These are phyloP conservation scores for Malassezia vespertilionis DNA, from an alignment of 1,284 basidiomycete species.

Conservation along the genomic window DNA sequence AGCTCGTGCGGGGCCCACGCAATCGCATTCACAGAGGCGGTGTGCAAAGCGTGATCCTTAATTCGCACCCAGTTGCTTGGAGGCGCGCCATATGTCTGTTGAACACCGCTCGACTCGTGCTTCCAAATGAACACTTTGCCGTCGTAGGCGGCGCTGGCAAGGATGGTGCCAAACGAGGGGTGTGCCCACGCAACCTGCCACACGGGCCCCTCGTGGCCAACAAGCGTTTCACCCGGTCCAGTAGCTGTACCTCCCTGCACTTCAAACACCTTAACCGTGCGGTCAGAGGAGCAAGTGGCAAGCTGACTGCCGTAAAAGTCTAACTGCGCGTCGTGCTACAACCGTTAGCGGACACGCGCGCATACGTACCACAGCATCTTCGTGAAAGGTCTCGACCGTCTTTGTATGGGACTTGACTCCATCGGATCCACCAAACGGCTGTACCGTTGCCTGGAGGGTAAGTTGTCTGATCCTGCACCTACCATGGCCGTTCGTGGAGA, in stretches of 20 bases:
- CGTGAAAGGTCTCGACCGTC: slow-evolving; percentile 43
- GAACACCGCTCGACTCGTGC: slow-evolving; percentile 51
- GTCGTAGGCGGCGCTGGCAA: slow-evolving; percentile 94
- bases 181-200: slow-evolving; percentile 99
- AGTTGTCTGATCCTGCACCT: neutral
- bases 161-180: slow-evolving; percentile 78
- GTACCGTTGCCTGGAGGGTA: neutral
- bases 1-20: slow-evolving; percentile 97
- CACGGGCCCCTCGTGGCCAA: slow-evolving; percentile 76
- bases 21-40: slow-evolving; percentile 91
- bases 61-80: slow-evolving; percentile 69
- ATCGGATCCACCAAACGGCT: neutral
- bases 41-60: slow-evolving; percentile 89
- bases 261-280: slow-evolving; percentile 90
- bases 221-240: slow-evolving; percentile 50
- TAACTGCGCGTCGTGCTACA: slow-evolving; percentile 78
- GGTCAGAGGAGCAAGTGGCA: slow-evolving; percentile 90
- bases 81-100: slow-evolving; percentile 22
- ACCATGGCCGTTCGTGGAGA: slow-evolving; percentile 1
- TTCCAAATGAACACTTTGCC: slow-evolving; percentile 99
- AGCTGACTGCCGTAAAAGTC: slow-evolving; percentile 95
- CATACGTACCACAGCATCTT: slow-evolving; percentile 38
- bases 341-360: neutral
- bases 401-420: slow-evolving; percentile 19
- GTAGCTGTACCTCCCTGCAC: slow-evolving; percentile 72